These are phyloP conservation scores for Waltergamsia citrina DNA, from an alignment of 2,329 filamentous ascomycete species.

Conservation along the genomic window DNA sequence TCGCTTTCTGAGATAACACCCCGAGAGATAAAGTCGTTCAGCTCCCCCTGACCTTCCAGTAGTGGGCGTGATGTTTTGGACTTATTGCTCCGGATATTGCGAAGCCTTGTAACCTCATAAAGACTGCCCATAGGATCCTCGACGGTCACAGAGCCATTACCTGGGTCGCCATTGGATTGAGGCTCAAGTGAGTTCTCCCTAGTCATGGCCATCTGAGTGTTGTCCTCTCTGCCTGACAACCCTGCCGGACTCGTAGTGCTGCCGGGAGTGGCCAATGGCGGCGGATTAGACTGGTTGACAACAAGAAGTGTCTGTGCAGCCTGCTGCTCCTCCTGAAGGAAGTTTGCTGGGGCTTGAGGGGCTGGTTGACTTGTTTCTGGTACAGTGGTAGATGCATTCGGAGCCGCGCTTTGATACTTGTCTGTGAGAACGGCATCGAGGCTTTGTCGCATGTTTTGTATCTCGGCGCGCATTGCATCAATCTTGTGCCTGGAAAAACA, in stretches of 20 bases:
- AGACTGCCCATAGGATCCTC: slow-evolving; percentile 21
- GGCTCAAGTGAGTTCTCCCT: slow-evolving; percentile 19
- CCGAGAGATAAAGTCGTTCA: slow-evolving; percentile 18
- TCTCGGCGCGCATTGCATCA: slow-evolving; percentile 12
- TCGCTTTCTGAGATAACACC: slow-evolving; percentile 15
- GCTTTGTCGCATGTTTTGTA: slow-evolving; percentile 12
- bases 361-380: no score
- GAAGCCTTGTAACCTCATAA: slow-evolving; percentile 19
- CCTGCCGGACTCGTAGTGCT: no score
- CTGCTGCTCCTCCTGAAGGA: no score
- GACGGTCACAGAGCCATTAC: slow-evolving; percentile 18
- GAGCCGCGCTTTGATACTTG: no score
- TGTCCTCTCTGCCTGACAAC: no score
- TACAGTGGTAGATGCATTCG: no score
- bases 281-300: no score
- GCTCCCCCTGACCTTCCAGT: slow-evolving; percentile 6
- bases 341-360: no score
- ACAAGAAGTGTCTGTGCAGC: no score
- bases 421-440: slow-evolving; percentile 10
- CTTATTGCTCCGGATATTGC: slow-evolving; percentile 20
- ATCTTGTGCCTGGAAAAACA: slow-evolving; percentile 13
- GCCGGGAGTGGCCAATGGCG: no score
- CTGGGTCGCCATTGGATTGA: slow-evolving; percentile 8
- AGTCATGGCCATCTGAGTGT: slow-evolving; percentile 23
- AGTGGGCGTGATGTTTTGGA: slow-evolving; percentile 8